These are phyloP conservation scores for Epichloe typhina DNA, from an alignment of 2,329 filamentous ascomycete species.

Conservation along the genomic window DNA sequence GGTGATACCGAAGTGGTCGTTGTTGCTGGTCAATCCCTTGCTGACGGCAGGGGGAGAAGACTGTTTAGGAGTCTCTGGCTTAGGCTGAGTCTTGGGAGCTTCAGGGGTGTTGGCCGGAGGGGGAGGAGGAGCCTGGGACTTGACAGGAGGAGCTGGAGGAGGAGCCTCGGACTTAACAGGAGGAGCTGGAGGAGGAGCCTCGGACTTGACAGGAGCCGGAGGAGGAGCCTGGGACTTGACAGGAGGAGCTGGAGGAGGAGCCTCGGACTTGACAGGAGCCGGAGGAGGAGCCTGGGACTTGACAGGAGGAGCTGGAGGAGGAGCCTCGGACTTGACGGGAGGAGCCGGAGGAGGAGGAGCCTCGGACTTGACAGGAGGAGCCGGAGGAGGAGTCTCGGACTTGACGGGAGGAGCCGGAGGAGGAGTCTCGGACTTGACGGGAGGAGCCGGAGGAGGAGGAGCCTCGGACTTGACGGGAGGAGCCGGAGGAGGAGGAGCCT, in stretches of 20 bases:
- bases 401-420: too few relatives aligned
- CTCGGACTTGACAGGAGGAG: too few relatives aligned
- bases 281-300: not conserved
- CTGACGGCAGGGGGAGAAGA: slow-evolving; percentile 5
- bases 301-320: not conserved
- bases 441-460: not conserved
- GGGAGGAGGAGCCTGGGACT: not conserved
- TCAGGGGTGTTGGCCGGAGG: not conserved
- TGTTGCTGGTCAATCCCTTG: slow-evolving; percentile 24
- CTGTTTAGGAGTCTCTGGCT: slow-evolving; percentile 5
- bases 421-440: not conserved
- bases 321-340: too few relatives aligned
- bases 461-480: too few relatives aligned
- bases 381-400: too few relatives aligned
- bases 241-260: not conserved
- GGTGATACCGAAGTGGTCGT: slow-evolving; percentile 58
- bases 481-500: not conserved
- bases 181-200: not conserved
- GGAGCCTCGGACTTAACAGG: not conserved
- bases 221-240: not conserved
- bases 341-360: too few relatives aligned
- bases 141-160: not conserved
- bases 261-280: too few relatives aligned
- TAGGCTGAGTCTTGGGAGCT: slow-evolving; percentile 8
- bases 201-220: not conserved